Base-by-base conservation (phyloP, 1,284 basidiomycete species). In the Apiotrichum brassicae region DNA sequence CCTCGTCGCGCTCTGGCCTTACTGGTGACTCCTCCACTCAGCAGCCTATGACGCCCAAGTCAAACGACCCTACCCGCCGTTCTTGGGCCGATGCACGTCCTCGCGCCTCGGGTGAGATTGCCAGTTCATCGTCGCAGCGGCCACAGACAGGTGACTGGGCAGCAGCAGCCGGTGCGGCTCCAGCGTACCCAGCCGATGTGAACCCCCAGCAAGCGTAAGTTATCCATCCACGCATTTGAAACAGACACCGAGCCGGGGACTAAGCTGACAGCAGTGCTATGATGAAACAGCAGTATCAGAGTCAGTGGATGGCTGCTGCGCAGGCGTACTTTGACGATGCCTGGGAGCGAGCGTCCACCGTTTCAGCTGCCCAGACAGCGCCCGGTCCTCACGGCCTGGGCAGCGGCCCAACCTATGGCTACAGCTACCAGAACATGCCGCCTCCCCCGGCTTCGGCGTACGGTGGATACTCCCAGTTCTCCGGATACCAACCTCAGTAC, bases 251-350 rank as follows among this genome's bases (percentile, higher is more conserved):
- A n/a, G n/a, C n/a, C n/a, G n/a, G n/a, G n/a, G n/a, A n/a, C n/a
- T 6, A 20, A 18, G 36, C 44, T 39, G 26, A 46, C 45, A 30
- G 24, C 48, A 49, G 48, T 24, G 49, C 49, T 8, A 53, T 56
- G 49, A 62, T 64, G 61, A 69, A 70, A 46, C 65, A 68, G 38
- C 64, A 65, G 24, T 65, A 60, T 56, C 65, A 71, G 48, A 61
- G 60, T 28, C 64, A 68, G 45, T 68, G 60, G 54, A 65, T 70
- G 59, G 64, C 65, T 12, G 65, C 65, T 2, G 69, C 69, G 0
- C 60, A 57, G 33, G 61, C 61, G 4, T 61, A 65, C 30, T 70
- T 65, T 18, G 69, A 71, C 48, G 67, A 71, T 39, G 60, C 65
- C 49, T 71, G 69, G 69, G 69, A 71, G 57, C 57, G 65, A 11